Evolutionary conservation across 805 yeast species (phyloP), one percentile per base, ranked within the genome.

Genomic region (Candida tallmaniae): DNA sequence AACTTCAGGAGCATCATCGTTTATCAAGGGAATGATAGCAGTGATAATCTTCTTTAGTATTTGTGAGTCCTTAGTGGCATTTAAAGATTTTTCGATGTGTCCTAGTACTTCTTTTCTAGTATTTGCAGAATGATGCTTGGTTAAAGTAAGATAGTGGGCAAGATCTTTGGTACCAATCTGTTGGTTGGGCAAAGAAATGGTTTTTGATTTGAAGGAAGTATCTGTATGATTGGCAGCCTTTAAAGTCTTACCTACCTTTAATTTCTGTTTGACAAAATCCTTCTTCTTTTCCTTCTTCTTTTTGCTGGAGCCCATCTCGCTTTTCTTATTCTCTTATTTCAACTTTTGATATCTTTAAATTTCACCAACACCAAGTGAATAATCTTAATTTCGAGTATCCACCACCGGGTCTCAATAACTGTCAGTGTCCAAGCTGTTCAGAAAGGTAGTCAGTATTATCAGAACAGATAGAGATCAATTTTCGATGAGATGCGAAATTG

Each of bases 221-320:
- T 83, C 90, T 4, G 98, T 93, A 38, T 72, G 76, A 52, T 87
- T 86, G 13, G 78, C 74, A 5, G 88, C 78, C 42, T 76, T 76
- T 13, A 76, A 75, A 2, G 82, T 66, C 58, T 93, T 93, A 37
- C 98, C 98, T 22, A 93, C 97, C 50, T 74, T 82, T 34, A 93
- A 73, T 65, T 86, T 90, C 39, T 78, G 69, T 56, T 87, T 87
- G 34, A 62, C 70, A 54, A 84, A 84, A 51, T 84, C 95, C 59
- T 80, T 82, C 52, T 68, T 70, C 63, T 82, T 84, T 41, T 80
- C 80, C 27, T 68, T 61, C 60, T 65, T 72, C 62, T 77, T 82
- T 61, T 76, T 82, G 47, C 58, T 75, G 20, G 31, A 25, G 2
- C 32, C 38, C 38, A 35, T 35, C 3, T 20, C 19, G 16, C 7